A percentile compares a stretch with the other conserved stretches of the same genome.
Evolutionary conservation across 352 stramenopile genomes (phyloP).

Genomic region (Phytophthora sp.): DNA sequence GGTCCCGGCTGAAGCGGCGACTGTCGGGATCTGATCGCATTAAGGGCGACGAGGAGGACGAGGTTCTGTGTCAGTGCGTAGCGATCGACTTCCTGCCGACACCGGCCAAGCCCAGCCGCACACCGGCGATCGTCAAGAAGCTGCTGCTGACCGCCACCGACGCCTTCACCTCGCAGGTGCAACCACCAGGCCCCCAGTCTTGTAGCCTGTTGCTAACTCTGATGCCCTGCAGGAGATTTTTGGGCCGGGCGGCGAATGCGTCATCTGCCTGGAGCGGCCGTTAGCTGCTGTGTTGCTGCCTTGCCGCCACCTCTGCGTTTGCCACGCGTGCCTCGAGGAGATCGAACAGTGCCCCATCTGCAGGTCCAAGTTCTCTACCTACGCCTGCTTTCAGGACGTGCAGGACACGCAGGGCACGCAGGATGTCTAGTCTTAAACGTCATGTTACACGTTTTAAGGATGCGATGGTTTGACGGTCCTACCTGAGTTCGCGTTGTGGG

Average conservation of each 20-base stretch:
- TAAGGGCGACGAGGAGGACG: slow-evolving; percentile 22
- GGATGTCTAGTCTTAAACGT: neutral
- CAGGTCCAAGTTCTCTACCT: slow-evolving; percentile 62
- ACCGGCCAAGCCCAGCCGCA: slow-evolving; percentile 26
- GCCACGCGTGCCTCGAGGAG: slow-evolving; percentile 62
- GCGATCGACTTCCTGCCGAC: slow-evolving; percentile 71
- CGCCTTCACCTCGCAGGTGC: slow-evolving; percentile 50
- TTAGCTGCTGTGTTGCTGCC: slow-evolving; percentile 56
- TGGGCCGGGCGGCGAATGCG: slow-evolving; percentile 53
- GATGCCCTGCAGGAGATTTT: slow-evolving; percentile 80
- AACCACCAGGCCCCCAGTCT: neutral
- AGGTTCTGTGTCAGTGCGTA: slow-evolving; percentile 52
- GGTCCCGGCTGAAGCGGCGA: neutral
- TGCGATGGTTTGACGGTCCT: too few relatives aligned
- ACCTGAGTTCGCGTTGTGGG: too few relatives aligned
- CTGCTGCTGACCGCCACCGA: slow-evolving; percentile 47
- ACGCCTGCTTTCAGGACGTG: slow-evolving; percentile 39
- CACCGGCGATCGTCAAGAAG: slow-evolving; percentile 53
- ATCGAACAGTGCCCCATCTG: slow-evolving; percentile 82
- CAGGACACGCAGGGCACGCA: neutral
- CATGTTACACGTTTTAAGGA: too few relatives aligned
- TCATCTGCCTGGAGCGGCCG: slow-evolving; percentile 66
- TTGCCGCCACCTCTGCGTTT: slow-evolving; percentile 75
- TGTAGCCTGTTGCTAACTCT: too few relatives aligned
- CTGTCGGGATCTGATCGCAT: neutral